Evolutionary conservation across 1,284 basidiomycete species (phyloP).

Genomic region (Vanrija sp.): DNA sequence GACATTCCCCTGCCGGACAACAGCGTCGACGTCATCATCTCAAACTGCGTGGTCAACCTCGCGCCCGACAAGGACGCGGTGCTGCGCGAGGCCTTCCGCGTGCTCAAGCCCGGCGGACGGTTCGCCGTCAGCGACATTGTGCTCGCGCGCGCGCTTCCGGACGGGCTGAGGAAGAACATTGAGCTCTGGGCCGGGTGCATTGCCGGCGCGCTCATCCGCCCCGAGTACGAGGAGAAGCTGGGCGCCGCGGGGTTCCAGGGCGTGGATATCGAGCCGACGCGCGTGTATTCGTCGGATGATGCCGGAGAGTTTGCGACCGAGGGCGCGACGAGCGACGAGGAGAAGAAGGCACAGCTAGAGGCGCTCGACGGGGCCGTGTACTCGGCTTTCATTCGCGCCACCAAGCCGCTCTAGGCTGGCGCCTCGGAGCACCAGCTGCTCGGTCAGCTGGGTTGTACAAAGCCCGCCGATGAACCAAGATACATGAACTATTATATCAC

Average conservation of each 20-base stretch:
- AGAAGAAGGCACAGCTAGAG: slow-evolving; percentile 4
- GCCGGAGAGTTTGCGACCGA: slow-evolving; percentile 9
- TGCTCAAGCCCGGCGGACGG: slow-evolving; percentile 91
- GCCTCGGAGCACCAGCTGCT: no score
- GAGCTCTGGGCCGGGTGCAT: slow-evolving; percentile 22
- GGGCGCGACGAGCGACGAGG: slow-evolving; percentile 2
- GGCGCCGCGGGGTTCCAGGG: slow-evolving; percentile 9
- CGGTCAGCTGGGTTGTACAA: no score
- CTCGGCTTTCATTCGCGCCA: slow-evolving; percentile 13
- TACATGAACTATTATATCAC: no score
- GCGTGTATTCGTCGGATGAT: slow-evolving; percentile 16
- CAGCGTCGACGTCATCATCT: slow-evolving; percentile 56
- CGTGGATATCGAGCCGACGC: slow-evolving; percentile 12
- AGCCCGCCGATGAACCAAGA: no score
- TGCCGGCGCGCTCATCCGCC: slow-evolving; percentile 14
- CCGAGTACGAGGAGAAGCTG: slow-evolving; percentile 14
- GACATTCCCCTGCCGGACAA: slow-evolving; percentile 53
- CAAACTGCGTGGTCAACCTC: slow-evolving; percentile 58
- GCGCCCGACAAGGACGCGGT: slow-evolving; percentile 51
- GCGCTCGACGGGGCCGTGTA: slow-evolving; percentile 13
- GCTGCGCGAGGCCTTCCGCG: slow-evolving; percentile 85
- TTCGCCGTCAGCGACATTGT: slow-evolving; percentile 65
- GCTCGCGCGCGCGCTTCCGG: slow-evolving; percentile 9
- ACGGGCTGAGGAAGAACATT: slow-evolving; percentile 3
- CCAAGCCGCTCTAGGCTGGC: slow-evolving; percentile 2